phyloP scores from a whole-genome alignment of 495 filamentous ascomycete genomes.

The Aspergillus haitiensis region DNA sequence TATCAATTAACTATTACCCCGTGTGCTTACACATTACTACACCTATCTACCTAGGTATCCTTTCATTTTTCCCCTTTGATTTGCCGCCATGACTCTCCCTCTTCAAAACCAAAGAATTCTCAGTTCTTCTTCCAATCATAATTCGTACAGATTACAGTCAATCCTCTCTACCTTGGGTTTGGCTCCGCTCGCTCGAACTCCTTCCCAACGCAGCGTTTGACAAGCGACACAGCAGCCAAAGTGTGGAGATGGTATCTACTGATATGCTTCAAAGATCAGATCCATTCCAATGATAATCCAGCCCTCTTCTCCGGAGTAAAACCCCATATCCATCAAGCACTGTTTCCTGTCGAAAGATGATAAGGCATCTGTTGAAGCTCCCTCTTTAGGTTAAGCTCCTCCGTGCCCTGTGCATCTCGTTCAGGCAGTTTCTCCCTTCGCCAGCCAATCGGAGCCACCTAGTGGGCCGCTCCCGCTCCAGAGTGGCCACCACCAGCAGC shows the following conservation, averaged over 20 bases:
- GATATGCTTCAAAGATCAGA: neutral
- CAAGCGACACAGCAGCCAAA: neutral
- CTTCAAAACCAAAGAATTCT: no score
- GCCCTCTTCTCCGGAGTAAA: neutral
- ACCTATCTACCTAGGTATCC: no score
- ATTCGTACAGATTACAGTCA: no score
- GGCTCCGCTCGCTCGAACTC: neutral
- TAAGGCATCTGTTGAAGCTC: conserved; percentile 19
- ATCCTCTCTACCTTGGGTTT: neutral
- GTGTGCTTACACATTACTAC: no score
- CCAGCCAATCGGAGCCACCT: conserved; percentile 7
- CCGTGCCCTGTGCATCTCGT: neutral
- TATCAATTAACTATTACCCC: no score
- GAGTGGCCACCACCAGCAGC: conserved; percentile 3
- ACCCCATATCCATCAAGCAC: neutral
- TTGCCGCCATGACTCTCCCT: no score
- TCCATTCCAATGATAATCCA: neutral
- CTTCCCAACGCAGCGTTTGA: conserved; percentile 2
- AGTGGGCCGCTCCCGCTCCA: neutral
- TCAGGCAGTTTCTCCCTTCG: neutral
- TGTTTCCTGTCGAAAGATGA: neutral
- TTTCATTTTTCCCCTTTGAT: no score
- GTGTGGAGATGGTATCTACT: neutral
- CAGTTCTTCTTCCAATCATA: no score
- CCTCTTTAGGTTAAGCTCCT: conserved; percentile 12